Percentiles rank a stretch among this genome's conserved stretches.
These are phyloP conservation scores for Hordeum pubiflorum DNA, from an alignment of 202 grass and related monocot species.

Conservation along the genomic window DNA sequence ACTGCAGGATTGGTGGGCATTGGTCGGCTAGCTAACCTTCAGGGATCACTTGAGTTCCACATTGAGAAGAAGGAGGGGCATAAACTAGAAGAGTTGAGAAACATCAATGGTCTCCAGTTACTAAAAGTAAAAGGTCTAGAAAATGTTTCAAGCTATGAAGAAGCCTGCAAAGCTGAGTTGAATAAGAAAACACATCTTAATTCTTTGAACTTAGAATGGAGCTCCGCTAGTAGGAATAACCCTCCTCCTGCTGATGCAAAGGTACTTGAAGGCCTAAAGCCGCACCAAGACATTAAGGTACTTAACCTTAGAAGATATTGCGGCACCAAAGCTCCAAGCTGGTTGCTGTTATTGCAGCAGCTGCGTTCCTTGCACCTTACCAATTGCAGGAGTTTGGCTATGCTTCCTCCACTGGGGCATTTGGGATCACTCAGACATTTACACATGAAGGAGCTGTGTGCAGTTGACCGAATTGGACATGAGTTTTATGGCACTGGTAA, in stretches of 20 bases:
- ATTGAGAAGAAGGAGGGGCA: conserved; percentile 10
- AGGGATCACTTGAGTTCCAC: conserved; percentile 30
- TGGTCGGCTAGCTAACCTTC: conserved; percentile 27
- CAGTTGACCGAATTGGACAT: conserved; percentile 17
- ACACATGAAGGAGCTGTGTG: conserved; percentile 29
- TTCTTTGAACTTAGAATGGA: conserved; percentile 26
- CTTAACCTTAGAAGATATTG: conserved; percentile 36
- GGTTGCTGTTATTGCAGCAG: conserved; percentile 14
- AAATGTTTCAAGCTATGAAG: conserved; percentile 28
- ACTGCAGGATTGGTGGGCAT: conserved; percentile 3
- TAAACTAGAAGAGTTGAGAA: conserved; percentile 26
- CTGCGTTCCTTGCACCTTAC: not conserved
- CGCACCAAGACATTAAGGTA: conserved; percentile 13
- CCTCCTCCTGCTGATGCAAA: not conserved
- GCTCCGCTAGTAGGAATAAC: not conserved
- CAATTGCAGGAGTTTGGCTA: conserved; percentile 26
- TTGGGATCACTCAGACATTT: conserved; percentile 27
- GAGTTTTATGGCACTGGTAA: conserved; percentile 7
- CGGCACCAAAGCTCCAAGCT: conserved; percentile 20
- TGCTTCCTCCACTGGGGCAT: conserved; percentile 37
- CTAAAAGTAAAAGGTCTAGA: conserved; percentile 32
- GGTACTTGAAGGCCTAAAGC: conserved; percentile 25
- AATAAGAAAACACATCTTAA: conserved; percentile 33
- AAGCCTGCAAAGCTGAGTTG: conserved; percentile 37
- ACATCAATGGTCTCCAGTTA: conserved; percentile 25